A percentile compares a stretch with the other conserved stretches of the same genome.
Conservation (phyloP, 495 filamentous ascomycete genomes). For the Peziza echinospora region DNA sequence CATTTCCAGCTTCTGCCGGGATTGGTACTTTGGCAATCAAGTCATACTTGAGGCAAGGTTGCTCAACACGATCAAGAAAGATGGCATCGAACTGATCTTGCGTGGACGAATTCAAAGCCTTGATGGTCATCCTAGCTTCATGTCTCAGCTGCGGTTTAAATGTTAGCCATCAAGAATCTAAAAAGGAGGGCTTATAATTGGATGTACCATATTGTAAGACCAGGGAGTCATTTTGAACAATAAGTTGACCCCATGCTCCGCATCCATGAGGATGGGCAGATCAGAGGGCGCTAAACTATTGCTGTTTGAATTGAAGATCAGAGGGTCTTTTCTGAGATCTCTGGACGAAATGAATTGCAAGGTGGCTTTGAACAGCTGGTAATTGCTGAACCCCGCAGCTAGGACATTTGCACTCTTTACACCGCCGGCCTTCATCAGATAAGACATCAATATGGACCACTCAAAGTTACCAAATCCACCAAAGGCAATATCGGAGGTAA, state of each 20-base stretch:
- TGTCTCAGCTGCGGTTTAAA: conserved; percentile 28
- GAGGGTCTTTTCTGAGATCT: conserved; percentile 42
- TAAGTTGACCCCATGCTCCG: conserved; percentile 49
- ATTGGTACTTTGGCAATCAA: conserved; percentile 26
- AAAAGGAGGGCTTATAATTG: neutral
- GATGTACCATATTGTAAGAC: conserved; percentile 42
- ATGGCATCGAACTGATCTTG: conserved; percentile 62
- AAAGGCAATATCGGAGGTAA: conserved; percentile 37
- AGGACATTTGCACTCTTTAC: conserved; percentile 46
- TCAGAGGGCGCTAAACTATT: conserved; percentile 18
- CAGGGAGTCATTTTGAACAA: conserved; percentile 80
- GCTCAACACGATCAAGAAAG: conserved; percentile 54
- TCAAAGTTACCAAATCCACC: conserved; percentile 91
- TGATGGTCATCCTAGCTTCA: conserved; percentile 47
- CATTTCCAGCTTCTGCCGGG: neutral
- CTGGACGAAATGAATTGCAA: conserved; percentile 59
- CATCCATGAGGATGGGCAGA: conserved; percentile 40
- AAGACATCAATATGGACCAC: conserved; percentile 56
- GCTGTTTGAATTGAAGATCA: conserved; percentile 29
- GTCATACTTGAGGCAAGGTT: conserved; percentile 52
- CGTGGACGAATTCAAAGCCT: conserved; percentile 48
- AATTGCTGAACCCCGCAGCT: conserved; percentile 61
- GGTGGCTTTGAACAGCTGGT: conserved; percentile 82
- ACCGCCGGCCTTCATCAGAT: conserved; percentile 56
- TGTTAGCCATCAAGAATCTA: conserved; percentile 8